These are phyloP conservation scores for Mycocentrospora acerina DNA, from an alignment of 2,329 filamentous ascomycete genomes.

Conservation along the genomic window DNA sequence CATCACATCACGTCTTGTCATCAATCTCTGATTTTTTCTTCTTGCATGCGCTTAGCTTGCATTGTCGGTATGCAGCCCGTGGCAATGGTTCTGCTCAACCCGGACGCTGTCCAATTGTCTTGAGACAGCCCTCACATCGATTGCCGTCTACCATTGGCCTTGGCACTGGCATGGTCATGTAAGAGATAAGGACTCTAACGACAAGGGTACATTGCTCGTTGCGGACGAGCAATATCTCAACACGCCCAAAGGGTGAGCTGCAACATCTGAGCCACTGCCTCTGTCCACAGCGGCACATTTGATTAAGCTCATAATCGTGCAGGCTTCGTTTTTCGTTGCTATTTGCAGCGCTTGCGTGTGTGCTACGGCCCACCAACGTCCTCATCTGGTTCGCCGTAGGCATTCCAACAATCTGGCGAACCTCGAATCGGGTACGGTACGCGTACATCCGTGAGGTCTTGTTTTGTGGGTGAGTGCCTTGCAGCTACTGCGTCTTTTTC, in stretches of 20 bases:
- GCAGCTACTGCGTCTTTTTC: conserved; percentile 14
- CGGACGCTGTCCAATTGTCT: conserved; percentile 92
- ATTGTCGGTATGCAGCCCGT: conserved; percentile 75
- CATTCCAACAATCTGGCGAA: conserved; percentile 53
- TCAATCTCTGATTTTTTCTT: conserved; percentile 23
- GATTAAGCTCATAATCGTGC: conserved; percentile 26
- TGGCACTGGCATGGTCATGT: conserved; percentile 63
- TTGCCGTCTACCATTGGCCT: conserved; percentile 81
- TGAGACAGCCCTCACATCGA: conserved; percentile 82
- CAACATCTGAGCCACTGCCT: conserved; percentile 5
- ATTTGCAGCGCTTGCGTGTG: conserved; percentile 77
- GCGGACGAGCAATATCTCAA: conserved; percentile 36
- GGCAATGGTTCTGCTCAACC: conserved; percentile 96
- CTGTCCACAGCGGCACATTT: conserved; percentile 4
- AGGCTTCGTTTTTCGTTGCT: conserved; percentile 60
- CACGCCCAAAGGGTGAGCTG: conserved; percentile 30
- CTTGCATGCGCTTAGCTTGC: conserved; percentile 57
- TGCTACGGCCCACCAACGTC: conserved; percentile 85
- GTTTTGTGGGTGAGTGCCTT: conserved; percentile 55
- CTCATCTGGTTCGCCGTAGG: conserved; percentile 78
- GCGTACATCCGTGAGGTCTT: conserved; percentile 64
- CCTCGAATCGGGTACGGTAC: conserved; percentile 48
- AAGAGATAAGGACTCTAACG: conserved; percentile 16
- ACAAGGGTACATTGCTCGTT: conserved; percentile 32
- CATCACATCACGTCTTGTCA: conserved; percentile 7